A percentile compares a stretch with the other conserved stretches of the same genome.
phyloP scores from a whole-genome alignment of 768 basidiomycete genomes.

The Trametes punicea region DNA sequence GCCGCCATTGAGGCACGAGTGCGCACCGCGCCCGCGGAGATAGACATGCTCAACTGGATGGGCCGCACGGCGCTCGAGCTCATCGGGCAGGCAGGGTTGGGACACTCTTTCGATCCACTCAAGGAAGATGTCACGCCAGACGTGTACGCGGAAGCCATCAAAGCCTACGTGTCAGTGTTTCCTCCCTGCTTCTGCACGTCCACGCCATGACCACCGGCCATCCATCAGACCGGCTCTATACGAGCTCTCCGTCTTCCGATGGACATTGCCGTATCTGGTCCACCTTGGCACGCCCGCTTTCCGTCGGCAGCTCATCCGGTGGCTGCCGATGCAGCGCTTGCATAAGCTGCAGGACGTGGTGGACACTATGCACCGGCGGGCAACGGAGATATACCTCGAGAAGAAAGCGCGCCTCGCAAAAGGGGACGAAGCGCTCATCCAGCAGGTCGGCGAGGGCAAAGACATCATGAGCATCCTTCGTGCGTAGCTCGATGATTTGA shows the following conservation, averaged over 20 bases:
- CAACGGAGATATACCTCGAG: conserved; percentile 37
- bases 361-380: conserved; percentile 46
- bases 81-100: conserved; percentile 27
- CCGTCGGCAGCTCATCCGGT: conserved; percentile 41
- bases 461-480: conserved; percentile 45
- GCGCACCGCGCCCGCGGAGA: conserved; percentile 13
- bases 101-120: conserved; percentile 27
- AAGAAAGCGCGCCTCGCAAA: conserved; percentile 32
- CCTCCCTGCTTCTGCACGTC: background rate
- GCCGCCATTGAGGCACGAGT: conserved; percentile 17
- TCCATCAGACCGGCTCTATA: conserved; percentile 42
- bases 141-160: conserved; percentile 27
- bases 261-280: conserved; percentile 44
- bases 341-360: conserved; percentile 44
- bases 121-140: conserved; percentile 19
- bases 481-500: background rate
- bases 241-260: conserved; percentile 42
- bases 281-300: conserved; percentile 41
- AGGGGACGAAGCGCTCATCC: conserved; percentile 26
- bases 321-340: conserved; percentile 37
- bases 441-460: conserved; percentile 33
- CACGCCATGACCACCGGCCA: conserved; percentile 17
- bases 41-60: conserved; percentile 29
- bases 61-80: conserved; percentile 27
- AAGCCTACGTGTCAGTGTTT: conserved; percentile 24